Conservation (phyloP, 140 eudicot genomes). For the Senecio squalidus region DNA sequence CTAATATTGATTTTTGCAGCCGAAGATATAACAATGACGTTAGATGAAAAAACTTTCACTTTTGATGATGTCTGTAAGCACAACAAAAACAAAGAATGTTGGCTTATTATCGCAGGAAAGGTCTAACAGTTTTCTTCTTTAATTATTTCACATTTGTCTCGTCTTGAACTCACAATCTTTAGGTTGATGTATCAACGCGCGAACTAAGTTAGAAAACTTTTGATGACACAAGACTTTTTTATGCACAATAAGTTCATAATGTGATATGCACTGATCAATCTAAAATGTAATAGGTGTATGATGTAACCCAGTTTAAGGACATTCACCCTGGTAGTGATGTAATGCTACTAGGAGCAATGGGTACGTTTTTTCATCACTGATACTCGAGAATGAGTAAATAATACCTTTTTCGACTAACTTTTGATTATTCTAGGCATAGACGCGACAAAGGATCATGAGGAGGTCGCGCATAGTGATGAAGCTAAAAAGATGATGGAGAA, state of each 20-base stretch:
- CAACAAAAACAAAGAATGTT: slow-evolving; percentile 49
- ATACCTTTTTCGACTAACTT: neutral
- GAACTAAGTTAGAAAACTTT: no score
- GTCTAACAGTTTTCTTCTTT: slow-evolving; percentile 20
- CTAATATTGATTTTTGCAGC: slow-evolving; percentile 7
- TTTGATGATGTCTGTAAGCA: slow-evolving; percentile 58
- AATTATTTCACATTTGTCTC: neutral
- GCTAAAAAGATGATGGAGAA: slow-evolving; percentile 64
- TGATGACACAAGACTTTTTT: no score
- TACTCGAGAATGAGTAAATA: neutral
- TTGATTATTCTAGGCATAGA: slow-evolving; percentile 29
- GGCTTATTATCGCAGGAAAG: slow-evolving; percentile 68
- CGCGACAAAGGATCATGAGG: slow-evolving; percentile 31
- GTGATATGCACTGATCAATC: neutral
- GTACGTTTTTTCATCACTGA: neutral
- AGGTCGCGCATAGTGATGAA: slow-evolving; percentile 33
- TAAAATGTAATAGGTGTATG: slow-evolving; percentile 38
- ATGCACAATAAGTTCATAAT: neutral
- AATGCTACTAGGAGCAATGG: slow-evolving; percentile 38
- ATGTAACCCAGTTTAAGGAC: slow-evolving; percentile 51
- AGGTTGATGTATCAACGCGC: no score
- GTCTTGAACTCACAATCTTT: no score
- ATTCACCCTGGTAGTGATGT: slow-evolving; percentile 56
- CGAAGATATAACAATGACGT: slow-evolving; percentile 16
- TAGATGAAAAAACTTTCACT: slow-evolving; percentile 31